Evolutionary conservation across 768 basidiomycete genomes (phyloP).

Genomic region (Tylopilus balloui): DNA sequence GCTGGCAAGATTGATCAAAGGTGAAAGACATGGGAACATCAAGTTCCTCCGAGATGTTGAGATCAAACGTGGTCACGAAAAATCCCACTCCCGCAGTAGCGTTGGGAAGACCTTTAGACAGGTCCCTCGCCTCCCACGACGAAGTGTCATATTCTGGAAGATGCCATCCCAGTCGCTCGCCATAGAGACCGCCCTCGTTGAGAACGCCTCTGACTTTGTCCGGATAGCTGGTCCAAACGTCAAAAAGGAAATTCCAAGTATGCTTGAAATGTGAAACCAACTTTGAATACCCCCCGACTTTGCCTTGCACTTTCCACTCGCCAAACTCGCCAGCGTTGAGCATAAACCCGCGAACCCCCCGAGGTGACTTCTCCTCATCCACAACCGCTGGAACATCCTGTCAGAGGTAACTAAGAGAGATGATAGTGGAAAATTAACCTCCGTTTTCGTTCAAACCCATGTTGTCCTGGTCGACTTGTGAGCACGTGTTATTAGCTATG

Average conservation of each 20-base stretch:
- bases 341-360: constrained; percentile 73
- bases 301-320: constrained; percentile 71
- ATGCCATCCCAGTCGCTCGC: constrained; percentile 73
- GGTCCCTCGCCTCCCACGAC: constrained; percentile 52
- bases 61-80: constrained; percentile 69
- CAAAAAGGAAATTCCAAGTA: neutral
- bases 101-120: constrained; percentile 55
- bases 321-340: constrained; percentile 59
- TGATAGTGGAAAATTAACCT: constrained; percentile 30
- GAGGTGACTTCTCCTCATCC: constrained; percentile 63
- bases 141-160: constrained; percentile 65
- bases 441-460: constrained; percentile 72
- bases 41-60: constrained; percentile 53
- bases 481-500: neutral
- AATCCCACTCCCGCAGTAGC: constrained; percentile 70
- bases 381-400: constrained; percentile 29
- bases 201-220: constrained; percentile 68
- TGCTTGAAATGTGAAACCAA: constrained; percentile 29
- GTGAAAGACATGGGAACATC: constrained; percentile 71
- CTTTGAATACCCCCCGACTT: constrained; percentile 66
- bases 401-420: neutral
- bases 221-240: constrained; percentile 48
- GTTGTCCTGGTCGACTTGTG: constrained; percentile 50
- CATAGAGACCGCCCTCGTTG: constrained; percentile 70
- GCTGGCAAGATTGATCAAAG: constrained; percentile 58